A percentile compares a stretch with the other conserved stretches of the same genome.
Evolutionary conservation across 2,329 filamentous ascomycete genomes (phyloP).

Genomic region (Didymellaceae sp.): DNA sequence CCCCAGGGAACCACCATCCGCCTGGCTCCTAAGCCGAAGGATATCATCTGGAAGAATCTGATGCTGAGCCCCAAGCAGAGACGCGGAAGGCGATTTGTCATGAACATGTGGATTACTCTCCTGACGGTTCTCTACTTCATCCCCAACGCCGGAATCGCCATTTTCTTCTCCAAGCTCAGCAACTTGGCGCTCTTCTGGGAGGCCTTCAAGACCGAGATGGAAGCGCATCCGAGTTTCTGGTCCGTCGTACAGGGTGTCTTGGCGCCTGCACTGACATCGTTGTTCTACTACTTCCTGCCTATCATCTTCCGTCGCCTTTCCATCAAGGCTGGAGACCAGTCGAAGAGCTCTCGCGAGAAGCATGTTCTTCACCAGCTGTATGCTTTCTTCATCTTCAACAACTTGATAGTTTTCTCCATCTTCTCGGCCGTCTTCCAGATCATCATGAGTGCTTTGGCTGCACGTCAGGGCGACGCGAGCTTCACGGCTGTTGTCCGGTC

Average conservation of each 20-base stretch:
- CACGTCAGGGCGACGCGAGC: constrained; percentile 60
- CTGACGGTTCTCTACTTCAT: constrained; percentile 87
- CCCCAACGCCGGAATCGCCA: constrained; percentile 91
- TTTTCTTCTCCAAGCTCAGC: constrained; percentile 85
- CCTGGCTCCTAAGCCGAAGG: constrained; percentile 84
- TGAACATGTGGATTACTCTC: constrained; percentile 81
- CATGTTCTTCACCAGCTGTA: constrained; percentile 92
- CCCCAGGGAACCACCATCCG: constrained; percentile 77
- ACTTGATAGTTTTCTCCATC: constrained; percentile 89
- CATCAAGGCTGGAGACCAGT: constrained; percentile 82
- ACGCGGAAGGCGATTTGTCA: constrained; percentile 75
- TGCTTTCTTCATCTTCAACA: constrained; percentile 97
- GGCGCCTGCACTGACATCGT: constrained; percentile 84
- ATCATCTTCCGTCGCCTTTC: constrained; percentile 89
- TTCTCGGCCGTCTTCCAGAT: constrained; percentile 83
- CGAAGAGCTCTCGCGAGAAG: constrained; percentile 88
- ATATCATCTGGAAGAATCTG: constrained; percentile 97
- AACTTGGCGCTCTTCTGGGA: constrained; percentile 84
- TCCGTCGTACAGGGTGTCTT: constrained; percentile 89
- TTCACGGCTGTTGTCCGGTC: constrained; percentile 71
- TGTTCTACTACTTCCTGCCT: constrained; percentile 86
- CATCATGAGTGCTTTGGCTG: constrained; percentile 52
- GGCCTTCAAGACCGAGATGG: constrained; percentile 71
- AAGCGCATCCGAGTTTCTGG: constrained; percentile 72
- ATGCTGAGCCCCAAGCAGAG: constrained; percentile 72